phyloP scores from a whole-genome alignment of 257 asterid species.

The Penstemon eatonii region DNA sequence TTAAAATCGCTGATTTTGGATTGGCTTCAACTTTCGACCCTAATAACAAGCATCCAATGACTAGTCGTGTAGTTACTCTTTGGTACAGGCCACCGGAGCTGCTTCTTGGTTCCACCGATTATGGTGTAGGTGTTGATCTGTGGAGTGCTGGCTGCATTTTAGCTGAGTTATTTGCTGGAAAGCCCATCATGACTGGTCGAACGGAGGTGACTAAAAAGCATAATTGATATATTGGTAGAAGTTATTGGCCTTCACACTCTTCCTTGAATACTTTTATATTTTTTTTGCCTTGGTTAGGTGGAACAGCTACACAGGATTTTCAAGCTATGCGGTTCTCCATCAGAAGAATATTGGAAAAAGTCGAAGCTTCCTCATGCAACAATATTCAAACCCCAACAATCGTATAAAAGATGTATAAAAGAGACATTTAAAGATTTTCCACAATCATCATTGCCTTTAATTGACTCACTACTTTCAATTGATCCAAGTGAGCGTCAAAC shows the following conservation, averaged over 20 bases:
- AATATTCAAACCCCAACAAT: slow-evolving; percentile 82
- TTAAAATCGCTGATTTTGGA: slow-evolving; percentile 89
- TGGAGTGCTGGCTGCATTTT: slow-evolving; percentile 95
- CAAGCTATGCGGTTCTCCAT: slow-evolving; percentile 89
- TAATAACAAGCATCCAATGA: slow-evolving; percentile 76
- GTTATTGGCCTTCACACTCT: background rate
- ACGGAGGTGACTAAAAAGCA: slow-evolving; percentile 59
- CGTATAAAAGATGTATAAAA: slow-evolving; percentile 70
- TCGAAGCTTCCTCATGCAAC: slow-evolving; percentile 83
- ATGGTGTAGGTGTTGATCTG: slow-evolving; percentile 88
- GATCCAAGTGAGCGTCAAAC: slow-evolving; percentile 83
- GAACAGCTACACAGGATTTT: slow-evolving; percentile 92
- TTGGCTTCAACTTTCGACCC: slow-evolving; percentile 81
- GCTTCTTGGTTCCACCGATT: slow-evolving; percentile 83
- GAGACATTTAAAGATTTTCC: slow-evolving; percentile 79
- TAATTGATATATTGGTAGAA: background rate
- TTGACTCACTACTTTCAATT: slow-evolving; percentile 76
- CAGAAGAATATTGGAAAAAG: slow-evolving; percentile 84
- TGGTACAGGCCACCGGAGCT: slow-evolving; percentile 96
- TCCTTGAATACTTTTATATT: background rate
- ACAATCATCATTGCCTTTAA: slow-evolving; percentile 67
- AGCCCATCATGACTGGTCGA: slow-evolving; percentile 91
- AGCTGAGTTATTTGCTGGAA: slow-evolving; percentile 83
- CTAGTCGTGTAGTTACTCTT: slow-evolving; percentile 86
- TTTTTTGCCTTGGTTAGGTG: slow-evolving; percentile 42